These are phyloP conservation scores for Magnusiomyces tetraspermus DNA, from an alignment of 1,139 yeast species.

Conservation along the genomic window DNA sequence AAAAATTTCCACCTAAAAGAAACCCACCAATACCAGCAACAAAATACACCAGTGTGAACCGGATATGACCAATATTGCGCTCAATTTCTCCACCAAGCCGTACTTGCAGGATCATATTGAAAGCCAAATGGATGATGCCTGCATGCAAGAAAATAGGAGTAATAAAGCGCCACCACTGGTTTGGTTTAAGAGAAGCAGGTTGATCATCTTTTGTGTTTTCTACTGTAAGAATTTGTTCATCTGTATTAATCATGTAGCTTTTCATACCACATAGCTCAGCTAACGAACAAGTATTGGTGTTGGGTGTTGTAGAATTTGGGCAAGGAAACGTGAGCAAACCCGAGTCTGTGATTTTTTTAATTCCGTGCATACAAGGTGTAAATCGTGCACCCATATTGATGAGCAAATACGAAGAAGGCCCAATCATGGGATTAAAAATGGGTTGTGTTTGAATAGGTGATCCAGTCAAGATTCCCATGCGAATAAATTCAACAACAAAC, in stretches of 20 bases:
- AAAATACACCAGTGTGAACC: constrained; percentile 50
- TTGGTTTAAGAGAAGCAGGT: constrained; percentile 26
- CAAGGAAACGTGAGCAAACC: constrained; percentile 47
- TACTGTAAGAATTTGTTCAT: background rate
- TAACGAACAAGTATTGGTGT: constrained; percentile 49
- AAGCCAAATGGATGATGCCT: constrained; percentile 59
- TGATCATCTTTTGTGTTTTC: constrained; percentile 26
- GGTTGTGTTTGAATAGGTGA: constrained; percentile 63
- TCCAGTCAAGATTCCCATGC: constrained; percentile 54
- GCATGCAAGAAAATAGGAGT: constrained; percentile 71
- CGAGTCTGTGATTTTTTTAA: constrained; percentile 44
- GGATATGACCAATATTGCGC: constrained; percentile 45
- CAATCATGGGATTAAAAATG: constrained; percentile 69
- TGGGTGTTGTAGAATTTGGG: constrained; percentile 52
- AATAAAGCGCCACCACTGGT: constrained; percentile 64
- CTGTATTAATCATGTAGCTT: constrained; percentile 24
- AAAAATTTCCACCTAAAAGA: constrained; percentile 59
- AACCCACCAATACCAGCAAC: constrained; percentile 61
- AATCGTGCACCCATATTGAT: constrained; percentile 67
- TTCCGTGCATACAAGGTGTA: constrained; percentile 59
- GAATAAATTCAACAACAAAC: constrained; percentile 57
- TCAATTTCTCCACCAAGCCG: constrained; percentile 57
- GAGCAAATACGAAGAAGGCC: constrained; percentile 62
- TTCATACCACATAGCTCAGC: constrained; percentile 55
- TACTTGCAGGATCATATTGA: constrained; percentile 54